Base-by-base conservation (phyloP, 495 filamentous ascomycete genomes). In the Xylaria grammica region DNA sequence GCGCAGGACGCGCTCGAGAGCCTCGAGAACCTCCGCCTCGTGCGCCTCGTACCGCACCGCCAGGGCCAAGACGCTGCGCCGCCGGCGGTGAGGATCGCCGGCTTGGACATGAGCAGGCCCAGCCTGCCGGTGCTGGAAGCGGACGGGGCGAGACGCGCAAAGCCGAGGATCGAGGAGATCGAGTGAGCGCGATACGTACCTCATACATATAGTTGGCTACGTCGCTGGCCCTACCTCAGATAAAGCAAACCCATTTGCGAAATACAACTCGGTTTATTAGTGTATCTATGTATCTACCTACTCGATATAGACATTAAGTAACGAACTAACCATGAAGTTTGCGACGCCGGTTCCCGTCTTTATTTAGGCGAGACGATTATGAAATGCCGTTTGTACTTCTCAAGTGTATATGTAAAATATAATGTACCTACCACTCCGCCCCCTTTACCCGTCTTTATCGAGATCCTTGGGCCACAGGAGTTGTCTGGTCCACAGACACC, bases 1-100 rank as follows among this genome's bases (percentile, higher is more conserved):
- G 84, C 90, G 24, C 80, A 79, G 24, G 87, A 85, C 59, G 84
- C 94, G 57, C 73, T 89, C 49, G 91, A 93, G 76, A 90, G 86
- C 49, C 65, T 96, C 65, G 86, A 90, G 72, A 86, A 84, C 22
- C 92, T 88, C 89, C 79, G 85, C 65, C 78, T 91, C 75, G 86
- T 76, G 24, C 67, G 74, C 32, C 65, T 87, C 56, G 40, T 85
- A 55, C 69, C 79, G 40, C 30, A 60, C 1, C 65, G 63, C 30
- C 51, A 63, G 48, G 70, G 32, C 6, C 62, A 30, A 26, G 56
- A 61, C 24, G 50, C 67, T 13, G 26, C 66, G 32, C 62, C 66
- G 7, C 68, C 69, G 22, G 51, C 79, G 44, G 69, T 72, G 27
- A 76, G 71, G 45, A 34, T 87, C 55, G 81, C 77, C 22, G 84